Evolutionary conservation across 148 eudicot species (phyloP), one percentile per base, ranked within the genome.

Genomic region (Amaranthus palmeri): DNA sequence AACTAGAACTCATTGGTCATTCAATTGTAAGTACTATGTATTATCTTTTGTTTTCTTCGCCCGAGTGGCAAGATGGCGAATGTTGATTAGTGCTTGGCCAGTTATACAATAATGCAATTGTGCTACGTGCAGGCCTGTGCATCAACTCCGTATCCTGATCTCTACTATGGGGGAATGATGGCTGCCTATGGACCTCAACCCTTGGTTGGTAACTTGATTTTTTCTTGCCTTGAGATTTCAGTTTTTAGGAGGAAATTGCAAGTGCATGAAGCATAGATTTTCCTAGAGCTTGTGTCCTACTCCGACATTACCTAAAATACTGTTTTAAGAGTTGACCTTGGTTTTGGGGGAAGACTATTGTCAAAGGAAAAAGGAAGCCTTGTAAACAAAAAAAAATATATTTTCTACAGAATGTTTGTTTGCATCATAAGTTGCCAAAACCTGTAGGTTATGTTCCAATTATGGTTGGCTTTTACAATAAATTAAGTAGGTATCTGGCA

Each of bases 1-100:
- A 84, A 61, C 87, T 87, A 61, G 97, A 93, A 74, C 97, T 93
- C 80, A 90, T 85, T 78, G 96, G 96, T n/a, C 97, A 89, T 77
- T 84, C 98, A 61, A 72, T 93, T 77, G 98, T 93, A 88, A 86
- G 93, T 83, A 46, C 36, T 25, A 2, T 56, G 5, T 4, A n/a
- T 54, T 10, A 10, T 47, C 15, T 65, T 69, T 47, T 54, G 58
- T 41, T 69, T 0, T 10, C 18, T 25, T 17, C 45, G 36, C 13
- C 11, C 6, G 36, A 25, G 5, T 65, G 65, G 5, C 8, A 6
- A 18, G 18, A 46, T 47, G 49, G 18, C 47, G 36, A 46, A 45
- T 8, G 36, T 25, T 25, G 36, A 25, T 25, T 2, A 25, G 36
- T 25, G 36, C 36, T 25, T 25, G 36, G 36, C 36, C 36, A 48